phyloP scores from a whole-genome alignment of 805 yeast genomes.

The Ogataea trehalophila region DNA sequence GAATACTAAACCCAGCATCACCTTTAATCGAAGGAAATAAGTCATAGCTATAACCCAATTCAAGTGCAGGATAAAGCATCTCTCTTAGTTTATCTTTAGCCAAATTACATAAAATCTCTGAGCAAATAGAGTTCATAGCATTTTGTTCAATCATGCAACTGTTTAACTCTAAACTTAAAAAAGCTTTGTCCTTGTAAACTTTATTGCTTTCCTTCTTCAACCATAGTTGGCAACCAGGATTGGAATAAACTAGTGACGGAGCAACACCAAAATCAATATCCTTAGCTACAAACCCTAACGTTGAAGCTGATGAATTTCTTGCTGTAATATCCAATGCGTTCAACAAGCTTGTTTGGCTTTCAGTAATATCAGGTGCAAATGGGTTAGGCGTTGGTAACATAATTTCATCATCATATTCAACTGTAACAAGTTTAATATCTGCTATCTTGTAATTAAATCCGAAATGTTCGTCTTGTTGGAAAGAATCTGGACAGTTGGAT shows the following conservation, averaged over 20 bases:
- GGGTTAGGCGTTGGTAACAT: conserved; percentile 29
- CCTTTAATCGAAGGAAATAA: conserved; percentile 51
- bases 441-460: conserved; percentile 36
- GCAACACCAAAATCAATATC: conserved; percentile 17
- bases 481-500: neutral
- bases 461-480: conserved; percentile 36
- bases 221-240: conserved; percentile 48
- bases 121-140: conserved; percentile 38
- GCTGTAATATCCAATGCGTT: conserved; percentile 22
- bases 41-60: conserved; percentile 55
- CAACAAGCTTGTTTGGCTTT: conserved; percentile 25
- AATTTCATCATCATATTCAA: neutral
- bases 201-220: conserved; percentile 32
- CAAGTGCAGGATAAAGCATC: conserved; percentile 47
- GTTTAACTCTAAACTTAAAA: conserved; percentile 44
- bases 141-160: conserved; percentile 28
- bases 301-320: conserved; percentile 23
- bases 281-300: conserved; percentile 32
- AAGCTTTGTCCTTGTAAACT: conserved; percentile 28
- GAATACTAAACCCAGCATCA: conserved; percentile 47
- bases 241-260: conserved; percentile 36
- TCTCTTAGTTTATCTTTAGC: conserved; percentile 37
- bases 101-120: conserved; percentile 51
- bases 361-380: conserved; percentile 33
- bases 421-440: neutral